Evolutionary conservation across 345 rosid genomes (phyloP), one percentile per base, ranked within the genome.

Genomic region (Camelina hispida): DNA sequence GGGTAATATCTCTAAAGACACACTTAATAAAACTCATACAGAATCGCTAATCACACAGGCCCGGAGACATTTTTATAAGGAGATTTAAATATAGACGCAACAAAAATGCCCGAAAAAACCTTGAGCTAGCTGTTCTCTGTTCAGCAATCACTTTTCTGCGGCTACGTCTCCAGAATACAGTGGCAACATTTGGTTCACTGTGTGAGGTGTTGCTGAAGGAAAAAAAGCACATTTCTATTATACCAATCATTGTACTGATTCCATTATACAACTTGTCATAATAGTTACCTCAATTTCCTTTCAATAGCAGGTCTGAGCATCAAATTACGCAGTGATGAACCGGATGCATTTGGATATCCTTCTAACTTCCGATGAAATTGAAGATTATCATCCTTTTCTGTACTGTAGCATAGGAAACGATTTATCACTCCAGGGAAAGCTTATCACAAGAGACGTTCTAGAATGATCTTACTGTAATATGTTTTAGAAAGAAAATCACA

Each of bases 81-180:
- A 61, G 12, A 32, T 9, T 50, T 28, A 40, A 9, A 7, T 76
- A 62, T n/a, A 62, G 12, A 28, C 12, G 57, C 57, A 66, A 20
- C 47, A 40, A 42, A 35, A 76, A 74, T 68, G 76, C 68, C 75
- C 43, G 40, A 59, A 57, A 63, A 71, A 82, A 93, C 97, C 99
- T 93, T 71, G 99, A 96, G 85, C 97, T 96, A 70, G 96, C 95
- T 72, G 98, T 96, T 81, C 96, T 84, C 80, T 89, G 98, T 79
- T 96, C 98, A 35, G 90, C 90, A 83, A 93, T 90, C 72, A 86
- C 95, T 87, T 90, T 96, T 83, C 87, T 85, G 84, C 97, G 86
- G 83, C 96, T 86, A 74, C 93, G 93, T 53, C 96, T 81, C 95
- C 98, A 86, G 78, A 94, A 90, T 54, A 87, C 81, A 66, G 87